phyloP scores from a whole-genome alignment of 805 yeast genomes.

The Hanseniaspora jakobsenii region DNA sequence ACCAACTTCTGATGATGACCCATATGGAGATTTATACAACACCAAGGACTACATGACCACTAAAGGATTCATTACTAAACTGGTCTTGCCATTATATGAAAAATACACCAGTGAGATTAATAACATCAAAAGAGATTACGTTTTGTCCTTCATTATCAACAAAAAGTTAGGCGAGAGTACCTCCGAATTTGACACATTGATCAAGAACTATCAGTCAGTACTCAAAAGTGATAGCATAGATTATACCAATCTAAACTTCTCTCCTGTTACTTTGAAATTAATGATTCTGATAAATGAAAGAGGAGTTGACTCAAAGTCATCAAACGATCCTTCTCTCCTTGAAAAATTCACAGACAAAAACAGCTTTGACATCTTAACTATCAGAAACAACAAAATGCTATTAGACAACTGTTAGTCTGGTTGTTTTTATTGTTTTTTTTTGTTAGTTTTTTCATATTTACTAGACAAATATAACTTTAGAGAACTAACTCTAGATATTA shows the following conservation, averaged over 20 bases:
- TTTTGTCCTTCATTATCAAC: conserved; percentile 21
- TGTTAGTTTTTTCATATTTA: too few relatives aligned
- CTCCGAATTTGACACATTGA: too few relatives aligned
- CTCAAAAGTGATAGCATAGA: not conserved
- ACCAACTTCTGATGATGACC: conserved; percentile 39
- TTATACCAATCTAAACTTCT: conserved; percentile 3
- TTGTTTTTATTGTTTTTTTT: too few relatives aligned
- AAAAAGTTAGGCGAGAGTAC: not conserved
- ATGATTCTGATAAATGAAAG: not conserved
- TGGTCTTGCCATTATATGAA: conserved; percentile 34
- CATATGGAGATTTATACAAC: conserved; percentile 39
- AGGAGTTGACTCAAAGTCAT: too few relatives aligned
- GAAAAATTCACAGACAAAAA: too few relatives aligned
- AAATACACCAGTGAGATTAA: conserved; percentile 34
- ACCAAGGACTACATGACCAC: conserved; percentile 24
- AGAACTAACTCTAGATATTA: too few relatives aligned
- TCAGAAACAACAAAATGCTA: too few relatives aligned
- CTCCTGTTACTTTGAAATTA: not conserved
- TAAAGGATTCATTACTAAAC: conserved; percentile 35
- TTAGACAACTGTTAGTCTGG: too few relatives aligned
- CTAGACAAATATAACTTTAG: too few relatives aligned
- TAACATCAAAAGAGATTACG: conserved; percentile 27
- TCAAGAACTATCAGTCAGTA: not conserved
- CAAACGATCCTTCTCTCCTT: too few relatives aligned
- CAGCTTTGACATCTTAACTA: too few relatives aligned